A percentile compares a stretch with the other conserved stretches of the same genome.
phyloP scores from a whole-genome alignment of 2,329 filamentous ascomycete species.

The Hansfordia pulvinata region DNA sequence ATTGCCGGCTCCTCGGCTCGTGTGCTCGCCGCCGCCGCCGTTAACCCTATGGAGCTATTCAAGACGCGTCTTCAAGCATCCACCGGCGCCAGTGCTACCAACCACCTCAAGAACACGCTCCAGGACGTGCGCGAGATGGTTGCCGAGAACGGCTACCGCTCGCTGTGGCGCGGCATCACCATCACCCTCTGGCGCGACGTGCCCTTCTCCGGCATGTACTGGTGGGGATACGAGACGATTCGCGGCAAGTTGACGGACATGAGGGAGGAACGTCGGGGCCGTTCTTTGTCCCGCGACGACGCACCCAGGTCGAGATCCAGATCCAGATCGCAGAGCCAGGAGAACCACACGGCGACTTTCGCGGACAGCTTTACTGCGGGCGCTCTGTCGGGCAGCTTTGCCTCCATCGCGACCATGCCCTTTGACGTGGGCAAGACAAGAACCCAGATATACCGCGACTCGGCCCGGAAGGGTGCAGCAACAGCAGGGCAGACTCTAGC shows the following conservation, averaged over 20 bases:
- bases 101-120: slow-evolving; percentile 69
- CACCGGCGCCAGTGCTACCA: slow-evolving; percentile 38
- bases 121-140: slow-evolving; percentile 71
- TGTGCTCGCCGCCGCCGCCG: slow-evolving; percentile 65
- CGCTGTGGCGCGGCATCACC: slow-evolving; percentile 80
- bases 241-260: slow-evolving; percentile 57
- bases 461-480: slow-evolving; percentile 15
- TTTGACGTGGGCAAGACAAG: slow-evolving; percentile 97
- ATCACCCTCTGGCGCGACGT: slow-evolving; percentile 94
- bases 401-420: slow-evolving; percentile 80
- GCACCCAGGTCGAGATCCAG: slow-evolving; percentile 24
- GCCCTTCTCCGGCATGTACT: slow-evolving; percentile 93
- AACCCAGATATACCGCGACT: slow-evolving; percentile 68
- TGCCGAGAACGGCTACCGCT: slow-evolving; percentile 57
- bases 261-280: slow-evolving; percentile 38
- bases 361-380: slow-evolving; percentile 83
- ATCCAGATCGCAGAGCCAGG: slow-evolving; percentile 45
- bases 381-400: slow-evolving; percentile 67
- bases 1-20: slow-evolving; percentile 68
- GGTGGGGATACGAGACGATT: slow-evolving; percentile 91
- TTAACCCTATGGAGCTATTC: slow-evolving; percentile 89
- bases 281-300: slow-evolving; percentile 20
- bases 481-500: slow-evolving; percentile 22
- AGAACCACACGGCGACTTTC: slow-evolving; percentile 66
- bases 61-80: slow-evolving; percentile 83